A percentile compares a stretch with the other conserved stretches of the same genome.
These are phyloP conservation scores for Termitomyces sp. DNA, from an alignment of 768 basidiomycete species.

Conservation along the genomic window DNA sequence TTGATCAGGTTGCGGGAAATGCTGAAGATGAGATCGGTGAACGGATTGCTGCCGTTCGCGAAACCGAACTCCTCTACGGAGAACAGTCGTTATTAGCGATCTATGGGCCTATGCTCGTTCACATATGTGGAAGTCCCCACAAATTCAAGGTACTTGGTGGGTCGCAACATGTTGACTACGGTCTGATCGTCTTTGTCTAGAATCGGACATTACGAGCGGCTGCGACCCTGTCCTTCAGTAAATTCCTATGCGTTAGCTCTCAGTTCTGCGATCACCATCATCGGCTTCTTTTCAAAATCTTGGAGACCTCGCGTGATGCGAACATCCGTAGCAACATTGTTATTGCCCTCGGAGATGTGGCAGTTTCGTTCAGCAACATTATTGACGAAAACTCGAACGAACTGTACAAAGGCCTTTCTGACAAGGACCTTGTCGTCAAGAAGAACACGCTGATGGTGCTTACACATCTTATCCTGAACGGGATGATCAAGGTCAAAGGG, in stretches of 20 bases:
- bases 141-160: constrained; percentile 71
- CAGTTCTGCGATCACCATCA: constrained; percentile 92
- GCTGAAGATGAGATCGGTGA: constrained; percentile 99
- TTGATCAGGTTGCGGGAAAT: constrained; percentile 96
- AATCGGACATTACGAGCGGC: constrained; percentile 83
- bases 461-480: constrained; percentile 94
- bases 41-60: constrained; percentile 76
- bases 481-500: constrained; percentile 99
- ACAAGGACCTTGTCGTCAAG: constrained; percentile 86
- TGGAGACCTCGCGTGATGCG: constrained; percentile 87
- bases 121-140: constrained; percentile 87
- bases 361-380: constrained; percentile 96
- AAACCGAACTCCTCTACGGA: constrained; percentile 85
- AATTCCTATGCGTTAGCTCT: constrained; percentile 94
- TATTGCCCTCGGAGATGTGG: constrained; percentile 96
- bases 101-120: constrained; percentile 88
- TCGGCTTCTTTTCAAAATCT: constrained; percentile 85
- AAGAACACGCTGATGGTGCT: constrained; percentile 99
- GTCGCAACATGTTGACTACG: not conserved
- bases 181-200: constrained; percentile 35
- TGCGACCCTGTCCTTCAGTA: constrained; percentile 86
- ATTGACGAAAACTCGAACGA: constrained; percentile 97
- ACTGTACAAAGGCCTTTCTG: constrained; percentile 90
- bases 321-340: constrained; percentile 95
- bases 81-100: constrained; percentile 74